Evolutionary conservation across 371 early-diverging fungal genomes (phyloP), one percentile per base, ranked within the genome.

Genomic region (Lichtheimia ornata): DNA sequence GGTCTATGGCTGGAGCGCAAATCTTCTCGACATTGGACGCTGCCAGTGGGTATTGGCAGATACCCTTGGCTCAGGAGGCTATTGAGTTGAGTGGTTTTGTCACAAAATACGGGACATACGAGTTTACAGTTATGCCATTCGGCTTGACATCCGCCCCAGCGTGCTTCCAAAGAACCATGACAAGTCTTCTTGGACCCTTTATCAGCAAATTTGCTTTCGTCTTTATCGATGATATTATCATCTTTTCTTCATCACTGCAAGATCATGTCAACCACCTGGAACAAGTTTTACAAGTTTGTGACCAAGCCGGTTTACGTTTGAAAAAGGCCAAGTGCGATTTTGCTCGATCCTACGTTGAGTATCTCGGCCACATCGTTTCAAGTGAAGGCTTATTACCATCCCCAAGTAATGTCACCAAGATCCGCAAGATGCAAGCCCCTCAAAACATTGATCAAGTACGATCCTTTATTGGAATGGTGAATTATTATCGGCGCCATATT

Each of bases 71-170:
- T 15, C 35, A 50, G 3, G 54, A 44, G 1, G 63, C 68, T 7
- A 60, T 53, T 1, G 47, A 74, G 41, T 69, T 74, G 40, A 76
- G 80, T 2, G 81, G 77, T 0, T 83, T 83, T 50, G 54, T 70
- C 4, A 65, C 65, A 13, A 30, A 62, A 0, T 70, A 72, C 57
- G 79, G 83, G 0, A 72, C 73, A 4, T 86, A 51, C 42, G 67
- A 84, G 60, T 86, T 65, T 42, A 50, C 69, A 4, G 78, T 79
- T 0, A 67, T 86, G 61, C 82, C 83, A 0, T 83, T 88, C 45
- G 82, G 84, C 5, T 3, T 83, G 3, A 73, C 70, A 61, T 35
- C 62, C 62, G 4, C 44, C 5, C 82, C 1, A 84, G 72, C 72
- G 0, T 72, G 71, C 5, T 13, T 82, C 80, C 63, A 70, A 77